Evolutionary conservation across 2,329 filamentous ascomycete species (phyloP).

Genomic region (Aspergillus clavatus): DNA sequence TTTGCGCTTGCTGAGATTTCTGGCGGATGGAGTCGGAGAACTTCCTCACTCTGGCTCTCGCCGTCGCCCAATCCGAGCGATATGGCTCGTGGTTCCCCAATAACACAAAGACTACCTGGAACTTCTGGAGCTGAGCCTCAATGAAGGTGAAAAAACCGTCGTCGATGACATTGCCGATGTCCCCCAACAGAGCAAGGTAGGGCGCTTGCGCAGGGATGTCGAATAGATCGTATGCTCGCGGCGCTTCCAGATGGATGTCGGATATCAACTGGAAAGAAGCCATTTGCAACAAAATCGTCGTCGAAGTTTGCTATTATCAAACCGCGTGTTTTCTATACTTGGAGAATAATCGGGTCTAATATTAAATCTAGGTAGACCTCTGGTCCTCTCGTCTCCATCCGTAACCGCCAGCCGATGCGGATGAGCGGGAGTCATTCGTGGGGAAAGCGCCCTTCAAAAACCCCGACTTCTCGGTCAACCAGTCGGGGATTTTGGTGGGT

Average conservation of each 20-base stretch:
- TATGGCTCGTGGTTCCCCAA: constrained; percentile 57
- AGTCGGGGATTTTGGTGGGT: background rate
- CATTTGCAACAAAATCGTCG: constrained; percentile 9
- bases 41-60: constrained; percentile 16
- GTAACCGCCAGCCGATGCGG: background rate
- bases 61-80: constrained; percentile 26
- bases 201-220: constrained; percentile 46
- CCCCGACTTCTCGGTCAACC: constrained; percentile 1
- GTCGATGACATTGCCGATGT: constrained; percentile 49
- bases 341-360: background rate
- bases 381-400: background rate
- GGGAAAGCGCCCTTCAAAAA: constrained; percentile 5
- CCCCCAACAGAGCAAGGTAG: constrained; percentile 53
- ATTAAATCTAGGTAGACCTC: background rate
- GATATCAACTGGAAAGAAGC: constrained; percentile 48
- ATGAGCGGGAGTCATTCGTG: background rate
- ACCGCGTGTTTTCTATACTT: too few relatives aligned
- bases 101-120: constrained; percentile 49
- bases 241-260: constrained; percentile 54
- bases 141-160: constrained; percentile 47
- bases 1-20: constrained; percentile 4
- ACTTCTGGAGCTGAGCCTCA: constrained; percentile 44
- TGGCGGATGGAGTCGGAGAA: constrained; percentile 22
- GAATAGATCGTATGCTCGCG: constrained; percentile 49
- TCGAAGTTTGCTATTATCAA: background rate